Evolutionary conservation across 1,284 basidiomycete species (phyloP), one percentile per base, ranked within the genome.

Genomic region (Lignosus rhinocerotis): DNA sequence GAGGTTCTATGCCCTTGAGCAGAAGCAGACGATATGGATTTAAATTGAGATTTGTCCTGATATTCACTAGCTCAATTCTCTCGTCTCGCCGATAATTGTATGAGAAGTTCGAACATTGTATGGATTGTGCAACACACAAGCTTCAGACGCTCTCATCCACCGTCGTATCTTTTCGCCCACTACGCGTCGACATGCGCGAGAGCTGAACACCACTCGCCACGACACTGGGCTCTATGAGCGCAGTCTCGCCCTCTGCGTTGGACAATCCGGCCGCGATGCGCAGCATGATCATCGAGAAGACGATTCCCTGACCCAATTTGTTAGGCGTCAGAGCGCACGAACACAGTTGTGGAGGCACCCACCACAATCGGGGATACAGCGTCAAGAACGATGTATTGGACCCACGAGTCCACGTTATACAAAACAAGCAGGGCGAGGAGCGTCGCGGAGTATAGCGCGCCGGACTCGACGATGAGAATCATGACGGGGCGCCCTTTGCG

Each of bases 401-500:
- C 50, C 57, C 72, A 71, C 43, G 70, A 65, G 59, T 74, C 75
- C n/a, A 73, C 60, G 21, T 73, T 67, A 43, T 56, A 56, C n/a
- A 55, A 38, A 17, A 55, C 21, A 19, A 77, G 67, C 31, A 78
- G 64, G 16, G 66, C 62, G 42, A 75, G 63, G 11, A 76, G 67
- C 9, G 73, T 72, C 19, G 64, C 67, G 2, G 74, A 76, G 63
- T 77, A 78, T 31, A 76, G 68, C 14, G 73, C 72, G 44, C 76
- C 76, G 16, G 75, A 76, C 59, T 78, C 77, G 56, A 79, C 66
- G 43, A 78, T 69, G 42, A 77, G 68, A 42, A 74, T 58, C 55
- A 75, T 69, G 33, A 75, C 62, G 0, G 75, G 73, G 17, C 63
- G 63, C 42, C 75, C 60, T 48, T 63, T 51, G 33, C 42, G 55